These are phyloP conservation scores for Salix dunnii DNA, from an alignment of 345 rosid species.

Conservation along the genomic window DNA sequence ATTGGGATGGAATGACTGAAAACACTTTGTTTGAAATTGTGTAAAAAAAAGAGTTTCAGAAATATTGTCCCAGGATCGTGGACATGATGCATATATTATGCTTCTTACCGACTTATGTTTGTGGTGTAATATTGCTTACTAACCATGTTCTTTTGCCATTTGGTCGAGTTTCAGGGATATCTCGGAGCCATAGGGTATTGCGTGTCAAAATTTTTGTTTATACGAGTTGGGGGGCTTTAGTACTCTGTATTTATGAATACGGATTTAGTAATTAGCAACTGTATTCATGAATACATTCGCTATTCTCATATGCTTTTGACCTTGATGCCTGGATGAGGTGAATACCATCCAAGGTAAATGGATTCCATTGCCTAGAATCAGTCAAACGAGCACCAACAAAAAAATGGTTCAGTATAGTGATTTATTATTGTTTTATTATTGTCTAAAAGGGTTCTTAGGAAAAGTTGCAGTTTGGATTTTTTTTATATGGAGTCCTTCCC, in stretches of 20 bases:
- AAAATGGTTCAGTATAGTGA: not conserved
- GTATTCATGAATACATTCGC: not conserved
- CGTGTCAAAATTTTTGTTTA: no score
- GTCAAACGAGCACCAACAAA: not conserved
- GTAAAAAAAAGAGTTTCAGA: constrained; percentile 39
- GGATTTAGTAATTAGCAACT: no score
- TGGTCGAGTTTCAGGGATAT: constrained; percentile 7
- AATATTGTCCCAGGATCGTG: constrained; percentile 14
- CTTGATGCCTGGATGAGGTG: not conserved
- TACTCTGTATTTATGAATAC: not conserved
- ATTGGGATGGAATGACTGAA: constrained; percentile 27
- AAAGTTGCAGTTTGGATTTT: not conserved
- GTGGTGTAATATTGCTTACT: not conserved
- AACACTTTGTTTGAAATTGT: constrained; percentile 39
- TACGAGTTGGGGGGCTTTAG: not conserved
- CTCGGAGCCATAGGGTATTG: not conserved
- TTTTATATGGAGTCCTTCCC: no score
- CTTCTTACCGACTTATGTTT: not conserved
- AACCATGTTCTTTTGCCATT: not conserved
- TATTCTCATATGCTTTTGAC: not conserved
- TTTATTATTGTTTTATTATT: not conserved
- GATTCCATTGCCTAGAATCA: not conserved
- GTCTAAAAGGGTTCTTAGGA: not conserved
- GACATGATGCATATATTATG: constrained; percentile 11
- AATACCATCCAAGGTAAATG: not conserved